Base-by-base conservation (phyloP, 805 yeast species). In the Myxozyma vanderwaltii region DNA sequence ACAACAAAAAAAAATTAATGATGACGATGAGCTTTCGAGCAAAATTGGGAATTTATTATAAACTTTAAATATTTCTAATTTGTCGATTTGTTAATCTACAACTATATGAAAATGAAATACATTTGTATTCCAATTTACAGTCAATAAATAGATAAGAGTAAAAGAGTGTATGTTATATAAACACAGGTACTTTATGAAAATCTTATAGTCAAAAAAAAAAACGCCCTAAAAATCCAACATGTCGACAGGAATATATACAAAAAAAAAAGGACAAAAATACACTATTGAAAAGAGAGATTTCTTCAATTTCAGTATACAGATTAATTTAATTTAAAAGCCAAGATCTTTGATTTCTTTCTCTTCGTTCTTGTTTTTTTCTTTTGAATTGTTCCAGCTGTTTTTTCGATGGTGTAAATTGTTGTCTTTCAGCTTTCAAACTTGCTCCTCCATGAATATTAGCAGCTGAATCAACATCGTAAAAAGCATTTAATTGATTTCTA, bases 321-420 rank as follows among this genome's bases (percentile, higher is more conserved):
- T 23, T 31, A 27, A 24, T 23, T 27, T 53, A 66, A 29, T 59
- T 45, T 41, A 59, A 12, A 12, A 65, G 54, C 68, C 67, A 65
- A 4, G 61, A 63, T 35, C 68, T 35, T 31, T 48, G 46, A 35
- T 60, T 63, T 52, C 59, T 55, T 36, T 65, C 69, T 48, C 67
- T 67, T 40, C 56, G 48, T 19, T 69, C 70, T 51, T 61, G 56
- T 41, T 58, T 56, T 44, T 48, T 57, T 58, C 53, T 44, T 35
- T 57, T 57, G 53, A 62, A 69, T 39, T 56, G 47, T 50, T 65
- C 63, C 23, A 68, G 27, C 47, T 69, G 68, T 48, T 59, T 53
- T 52, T 68, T 68, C 10, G 68, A 26, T 8, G 54, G 51, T 50
- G 58, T 56, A 15, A 55, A 43, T 36, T 53, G 56, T 43, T 63